Base-by-base conservation (phyloP, 2,329 filamentous ascomycete genomes). In the Alternaria sp. region DNA sequence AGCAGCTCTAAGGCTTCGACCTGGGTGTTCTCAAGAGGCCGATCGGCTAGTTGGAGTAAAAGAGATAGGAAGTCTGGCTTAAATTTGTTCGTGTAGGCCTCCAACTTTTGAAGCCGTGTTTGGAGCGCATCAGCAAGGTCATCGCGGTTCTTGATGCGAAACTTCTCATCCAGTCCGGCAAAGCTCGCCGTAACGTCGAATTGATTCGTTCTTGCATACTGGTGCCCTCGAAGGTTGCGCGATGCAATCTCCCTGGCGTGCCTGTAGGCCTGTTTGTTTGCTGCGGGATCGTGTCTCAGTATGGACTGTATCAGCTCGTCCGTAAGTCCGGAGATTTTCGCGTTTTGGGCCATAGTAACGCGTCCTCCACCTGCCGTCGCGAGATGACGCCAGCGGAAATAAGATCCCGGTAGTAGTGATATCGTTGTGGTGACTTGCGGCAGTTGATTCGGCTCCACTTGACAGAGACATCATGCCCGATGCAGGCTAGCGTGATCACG, bases 31-130 rank as follows among this genome's bases (percentile, higher is more conserved):
- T 90, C 86, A 0, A 90, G 87, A 3, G 96, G 95, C 57, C 90
- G 87, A 70, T 97, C 90, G 2, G 95, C 95, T 1, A 98, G 86
- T 64, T 93, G 88, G 8, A 98, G 83, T 11, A 98, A 81, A 1
- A 98, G 80, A 54, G 91, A 89, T 13, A 98, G 82, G 13, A 92
- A 85, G 70, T 98, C 96, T 0, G 94, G 93, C 6, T 89, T 88
- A 86, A 88, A 95, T 79, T 89, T 89, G 46, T 85, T 85, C 36
- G 80, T 83, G 13, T 80, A 77, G 30, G 80, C 74, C 11, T 85
- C 81, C 19, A 97, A 80, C 63, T 89, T 86, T 43, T 86, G 81
- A 13, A 93, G 78, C 36, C 91, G 85, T 46, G 77, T 74, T 43
- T 83, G 81, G 36, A 93, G 81, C 6, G 89, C 89, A 75, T 94